phyloP scores from a whole-genome alignment of 78 protist species.

The Dictyostelium firmibasis region DNA sequence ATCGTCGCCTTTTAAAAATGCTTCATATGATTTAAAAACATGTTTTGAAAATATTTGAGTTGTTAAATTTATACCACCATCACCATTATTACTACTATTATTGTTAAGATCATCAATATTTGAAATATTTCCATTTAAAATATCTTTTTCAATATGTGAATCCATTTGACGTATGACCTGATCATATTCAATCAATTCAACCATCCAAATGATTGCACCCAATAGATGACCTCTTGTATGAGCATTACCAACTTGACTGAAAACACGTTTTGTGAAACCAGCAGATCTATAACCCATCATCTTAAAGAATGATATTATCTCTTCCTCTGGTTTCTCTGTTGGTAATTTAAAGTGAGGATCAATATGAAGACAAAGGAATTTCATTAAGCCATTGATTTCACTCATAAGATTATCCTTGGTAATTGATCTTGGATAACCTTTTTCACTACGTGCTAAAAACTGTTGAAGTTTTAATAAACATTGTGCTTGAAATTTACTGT shows the following conservation, averaged over 20 bases:
- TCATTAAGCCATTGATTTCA: conserved; percentile 37
- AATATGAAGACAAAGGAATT: conserved; percentile 54
- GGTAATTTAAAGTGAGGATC: conserved; percentile 49
- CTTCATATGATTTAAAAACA: not conserved
- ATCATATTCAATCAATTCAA: conserved; percentile 50
- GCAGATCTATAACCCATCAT: conserved; percentile 55
- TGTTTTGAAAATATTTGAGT: not conserved
- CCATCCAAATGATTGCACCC: conserved; percentile 80
- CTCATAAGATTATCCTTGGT: conserved; percentile 40
- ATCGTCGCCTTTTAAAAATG: conserved; percentile 10
- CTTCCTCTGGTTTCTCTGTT: conserved; percentile 75
- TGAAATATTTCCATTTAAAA: not conserved
- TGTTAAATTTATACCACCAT: not conserved
- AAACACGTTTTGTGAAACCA: conserved; percentile 51
- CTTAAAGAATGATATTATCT: conserved; percentile 68
- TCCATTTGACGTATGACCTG: not conserved
- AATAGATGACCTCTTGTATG: conserved; percentile 79
- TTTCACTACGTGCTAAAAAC: not conserved
- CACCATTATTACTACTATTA: not conserved
- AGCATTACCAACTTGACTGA: conserved; percentile 47
- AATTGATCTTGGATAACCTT: conserved; percentile 19
- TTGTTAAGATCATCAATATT: too few relatives aligned
- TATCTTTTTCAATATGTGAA: not conserved
- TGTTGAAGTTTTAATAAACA: not conserved
- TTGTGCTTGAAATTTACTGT: conserved; percentile 43